phyloP scores from a whole-genome alignment of 2,329 filamentous ascomycete genomes.

The Zymoseptoria brevis region DNA sequence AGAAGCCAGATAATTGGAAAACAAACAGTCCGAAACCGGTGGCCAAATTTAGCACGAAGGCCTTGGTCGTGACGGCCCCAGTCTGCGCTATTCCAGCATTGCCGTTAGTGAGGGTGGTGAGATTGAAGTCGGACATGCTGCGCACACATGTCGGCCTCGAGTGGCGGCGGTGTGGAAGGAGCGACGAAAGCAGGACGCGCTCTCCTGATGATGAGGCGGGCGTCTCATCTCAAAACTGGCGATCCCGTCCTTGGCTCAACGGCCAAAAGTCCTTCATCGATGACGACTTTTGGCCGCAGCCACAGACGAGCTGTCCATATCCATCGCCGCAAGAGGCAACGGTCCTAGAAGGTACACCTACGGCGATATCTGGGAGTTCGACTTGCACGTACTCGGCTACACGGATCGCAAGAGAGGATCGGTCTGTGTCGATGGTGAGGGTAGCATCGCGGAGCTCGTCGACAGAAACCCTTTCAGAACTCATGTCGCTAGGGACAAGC shows the following conservation, averaged over 20 bases:
- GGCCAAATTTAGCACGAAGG: constrained; percentile 13
- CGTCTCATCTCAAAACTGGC: not conserved
- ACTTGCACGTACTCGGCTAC: too few species aligned
- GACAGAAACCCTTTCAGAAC: too few species aligned
- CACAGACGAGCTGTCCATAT: not conserved
- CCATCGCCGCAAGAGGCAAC: not conserved
- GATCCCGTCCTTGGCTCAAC: not conserved
- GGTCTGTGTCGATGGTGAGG: too few species aligned
- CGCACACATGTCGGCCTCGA: not conserved
- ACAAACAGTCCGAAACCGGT: constrained; percentile 10
- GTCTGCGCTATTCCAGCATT: constrained; percentile 3
- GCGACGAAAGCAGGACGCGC: not conserved
- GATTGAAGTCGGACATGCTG: not conserved
- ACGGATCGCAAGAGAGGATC: too few species aligned
- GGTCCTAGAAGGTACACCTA: not conserved
- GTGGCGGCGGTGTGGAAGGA: not conserved
- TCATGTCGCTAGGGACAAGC: too few species aligned
- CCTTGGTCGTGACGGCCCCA: constrained; percentile 14
- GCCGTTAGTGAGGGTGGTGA: not conserved
- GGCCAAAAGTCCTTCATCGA: not conserved
- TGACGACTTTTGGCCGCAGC: not conserved
- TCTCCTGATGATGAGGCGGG: not conserved
- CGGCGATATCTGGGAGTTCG: too few species aligned
- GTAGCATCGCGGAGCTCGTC: too few species aligned
- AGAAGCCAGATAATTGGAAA: constrained; percentile 9